Evolutionary conservation across 2,329 filamentous ascomycete species (phyloP), one percentile per base, ranked within the genome.

Genomic region (Clarireedia paspali): DNA sequence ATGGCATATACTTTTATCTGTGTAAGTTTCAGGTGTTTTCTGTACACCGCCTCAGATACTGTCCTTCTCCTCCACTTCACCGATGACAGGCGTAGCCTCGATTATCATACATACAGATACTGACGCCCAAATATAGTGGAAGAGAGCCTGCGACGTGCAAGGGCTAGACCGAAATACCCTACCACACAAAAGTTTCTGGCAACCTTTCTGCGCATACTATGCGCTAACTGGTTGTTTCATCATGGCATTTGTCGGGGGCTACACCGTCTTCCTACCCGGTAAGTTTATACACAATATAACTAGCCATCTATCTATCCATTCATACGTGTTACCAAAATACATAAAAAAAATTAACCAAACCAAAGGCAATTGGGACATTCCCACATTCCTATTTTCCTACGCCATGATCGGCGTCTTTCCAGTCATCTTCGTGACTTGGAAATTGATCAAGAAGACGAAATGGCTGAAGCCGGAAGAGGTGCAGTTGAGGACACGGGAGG

Each of bases 241-340:
- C 60, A 84, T 85, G 81, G 75, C 78, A 0, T 80, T 85, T 60
- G 78, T 84, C 0, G 75, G 80, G 12, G 82, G 82, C 0, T 85
- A 84, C 60, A 75, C 77, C 0, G 80, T 84, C 2, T 86, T 86
- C 63, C 66, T 85, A 20, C 77, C 78, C 0, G 68, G 69, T 64
- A 53, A 23, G 59, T 4, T 20, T 48, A 42, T 3, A 27, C 9
- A 4, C 5, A 15, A 1, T 10, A 1, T 7, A 15, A 6, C 5
- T 30, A 23, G 2, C 27, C 26, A 27, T 27, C 23, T 47, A 26
- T 9, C 6, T 20, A 20, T 20, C 20, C 20, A 20, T 20, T 20
- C 20, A 20, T 20, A 20, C 20, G 2, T 20, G 20, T 20, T 20
- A 20, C 20, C 20, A 20, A 20, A 20, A 0, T 20, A 20, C n/a